Evolutionary conservation across 768 basidiomycete species (phyloP).

Genomic region (Artomyces pyxidatus): DNA sequence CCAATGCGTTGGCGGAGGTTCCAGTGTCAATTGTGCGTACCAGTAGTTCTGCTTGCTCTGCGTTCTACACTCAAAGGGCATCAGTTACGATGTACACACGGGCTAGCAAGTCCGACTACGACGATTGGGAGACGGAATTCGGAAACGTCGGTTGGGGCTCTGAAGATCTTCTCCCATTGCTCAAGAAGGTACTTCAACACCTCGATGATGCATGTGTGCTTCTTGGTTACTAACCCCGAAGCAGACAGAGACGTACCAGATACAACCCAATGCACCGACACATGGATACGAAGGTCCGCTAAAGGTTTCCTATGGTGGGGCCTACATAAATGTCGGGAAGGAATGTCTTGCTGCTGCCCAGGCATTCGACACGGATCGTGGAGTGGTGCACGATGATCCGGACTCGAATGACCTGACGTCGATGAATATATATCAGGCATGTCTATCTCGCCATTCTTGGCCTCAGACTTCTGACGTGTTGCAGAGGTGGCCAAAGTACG

Average conservation of each 20-base stretch:
- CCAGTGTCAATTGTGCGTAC: conserved; percentile 43
- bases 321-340: conserved; percentile 15
- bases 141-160: conserved; percentile 58
- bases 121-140: conserved; percentile 46
- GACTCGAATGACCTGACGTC: conserved; percentile 19
- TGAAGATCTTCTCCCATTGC: conserved; percentile 44
- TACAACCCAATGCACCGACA: conserved; percentile 19
- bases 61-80: background rate
- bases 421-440: conserved; percentile 21
- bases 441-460: background rate
- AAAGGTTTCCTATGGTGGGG: conserved; percentile 23
- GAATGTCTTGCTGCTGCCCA: conserved; percentile 22
- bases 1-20: conserved; percentile 54
- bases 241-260: conserved; percentile 33
- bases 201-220: background rate
- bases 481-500: conserved; percentile 50
- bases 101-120: conserved; percentile 54
- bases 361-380: conserved; percentile 16
- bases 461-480: background rate
- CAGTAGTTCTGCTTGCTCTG: background rate
- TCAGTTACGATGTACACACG: conserved; percentile 40
- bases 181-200: conserved; percentile 39
- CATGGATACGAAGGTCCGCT: conserved; percentile 46
- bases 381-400: conserved; percentile 10
- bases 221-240: background rate